Base-by-base conservation (phyloP, 139 green algal genomes). In the Closterium sp. region DNA sequence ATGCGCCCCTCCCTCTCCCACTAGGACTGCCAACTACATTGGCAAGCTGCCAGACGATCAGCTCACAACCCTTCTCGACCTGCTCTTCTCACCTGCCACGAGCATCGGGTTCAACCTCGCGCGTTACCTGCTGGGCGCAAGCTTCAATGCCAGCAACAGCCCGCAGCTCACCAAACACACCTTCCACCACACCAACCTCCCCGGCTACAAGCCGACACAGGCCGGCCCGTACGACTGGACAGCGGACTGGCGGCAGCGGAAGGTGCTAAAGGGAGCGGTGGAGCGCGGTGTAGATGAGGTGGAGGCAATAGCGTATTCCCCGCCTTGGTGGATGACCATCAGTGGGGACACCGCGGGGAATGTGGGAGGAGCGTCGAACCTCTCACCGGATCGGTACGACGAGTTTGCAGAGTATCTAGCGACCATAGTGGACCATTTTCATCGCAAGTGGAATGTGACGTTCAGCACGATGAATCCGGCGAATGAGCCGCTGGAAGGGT, bases 221-320 rank as follows among this genome's bases (percentile, higher is more conserved):
- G 70, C 85, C 17, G 90, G 85, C 50, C 3, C 28, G n/a, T 95
- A 91, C 86, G 84, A 92, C 88, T 95, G 90, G 88, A 28, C 34
- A 1, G 28, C 84, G 38, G 94, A 94, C 45, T 45, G 31, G 24
- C 70, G 34, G 9, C 94, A 95, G 88, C 30, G 88, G 24, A 90
- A 87, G 42, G 70, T 94, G 45, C 28, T 95, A 38, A 85, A 94
- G 21, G 92, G 85, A 30, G 92, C 94, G 11, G 29, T 34, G 11
- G 79, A 88, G 22, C 31, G 92, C 9, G 94, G 92, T 9, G 90
- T 89, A 1, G n/a, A 91, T 45, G 27, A 89, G 79, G 91, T 95
- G 31, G 94, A 95, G 79, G 94, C 94, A 6, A 94, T 95, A 32
- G 90, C 90, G 10, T 94, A 95, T 50, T 94, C 92, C 7, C 92